Evolutionary conservation across 805 yeast genomes (phyloP), one percentile per base, ranked within the genome.

Genomic region (Wickerhamomyces kurtzmanii): DNA sequence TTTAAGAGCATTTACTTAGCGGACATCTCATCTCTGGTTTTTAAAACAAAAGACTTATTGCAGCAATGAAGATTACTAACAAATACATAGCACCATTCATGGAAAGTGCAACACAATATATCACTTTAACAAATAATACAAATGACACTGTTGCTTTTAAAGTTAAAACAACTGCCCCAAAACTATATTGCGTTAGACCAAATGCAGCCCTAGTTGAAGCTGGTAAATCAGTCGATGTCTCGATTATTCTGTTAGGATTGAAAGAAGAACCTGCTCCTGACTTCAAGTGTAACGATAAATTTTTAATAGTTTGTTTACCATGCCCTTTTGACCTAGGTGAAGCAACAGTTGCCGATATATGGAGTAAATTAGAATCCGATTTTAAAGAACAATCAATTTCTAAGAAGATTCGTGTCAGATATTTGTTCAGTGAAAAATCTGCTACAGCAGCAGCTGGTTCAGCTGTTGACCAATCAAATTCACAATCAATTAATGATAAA

Each of bases 121-220:
- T 57, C 36, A 65, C 55, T 22, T 55, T 66, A 37, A 52, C 63
- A 22, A 80, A 81, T 53, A 77, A 75, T 43, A 61, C 78, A 22
- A 54, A 71, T 11, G 63, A 64, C 30, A 59, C 74, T 18, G 65
- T 76, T 24, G 96, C 95, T 17, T 91, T 85, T 68, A 91, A 91
- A 62, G 96, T 91, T 49, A 91, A 89, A 62, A 89, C 98, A 25
- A 91, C 98, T 6, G 96, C 97, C 8, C 98, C 98, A 36, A 87
- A 84, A 55, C 65, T 84, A 55, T 79, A 87, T 65, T 84, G 95
- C 55, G 97, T 91, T 29, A 79, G 96, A 59, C 98, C 98, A 37
- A 91, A 87, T 55, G 89, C 96, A 34, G 74, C 91, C 11, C 54
- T 79, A 20, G 64, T 91, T 32, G 65, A 63, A 17, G 87, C 97